Conservation (phyloP, 257 asterid species). For the Penstemon davidsonii region DNA sequence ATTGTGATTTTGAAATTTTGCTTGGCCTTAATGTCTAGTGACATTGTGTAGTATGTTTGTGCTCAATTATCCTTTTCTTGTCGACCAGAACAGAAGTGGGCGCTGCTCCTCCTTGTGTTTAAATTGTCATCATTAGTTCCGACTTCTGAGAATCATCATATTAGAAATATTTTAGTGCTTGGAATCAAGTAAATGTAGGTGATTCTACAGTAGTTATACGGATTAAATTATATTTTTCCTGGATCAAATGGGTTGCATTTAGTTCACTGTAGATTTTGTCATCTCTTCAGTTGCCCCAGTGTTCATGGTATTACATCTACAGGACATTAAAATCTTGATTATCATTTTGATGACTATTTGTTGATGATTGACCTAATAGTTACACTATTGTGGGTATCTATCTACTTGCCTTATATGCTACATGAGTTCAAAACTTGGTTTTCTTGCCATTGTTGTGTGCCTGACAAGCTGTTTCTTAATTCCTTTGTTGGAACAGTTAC, state of each 20-base stretch:
- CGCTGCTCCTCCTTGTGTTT: not conserved
- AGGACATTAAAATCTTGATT: not conserved
- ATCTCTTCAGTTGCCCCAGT: not conserved
- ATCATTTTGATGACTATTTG: not conserved
- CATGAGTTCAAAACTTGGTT: not conserved
- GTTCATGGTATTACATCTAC: not conserved
- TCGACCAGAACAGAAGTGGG: no score
- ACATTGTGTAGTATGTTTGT: not conserved
- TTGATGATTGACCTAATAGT: not conserved
- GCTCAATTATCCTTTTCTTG: no score
- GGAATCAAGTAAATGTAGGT: no score
- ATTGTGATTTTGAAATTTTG: not conserved
- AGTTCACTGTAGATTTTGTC: not conserved
- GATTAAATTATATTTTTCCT: not conserved
- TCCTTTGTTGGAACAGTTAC: conserved; percentile 53
- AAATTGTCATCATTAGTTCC: not conserved
- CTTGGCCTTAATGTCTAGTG: conserved; percentile 12
- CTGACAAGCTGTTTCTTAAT: conserved; percentile 21
- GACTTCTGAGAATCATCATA: not conserved
- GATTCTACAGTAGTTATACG: not conserved
- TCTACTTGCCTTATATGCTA: not conserved
- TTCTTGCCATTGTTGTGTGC: conserved; percentile 16
- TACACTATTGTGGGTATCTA: not conserved
- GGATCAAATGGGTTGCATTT: not conserved
- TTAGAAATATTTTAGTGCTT: not conserved